Evolutionary conservation across 345 rosid species (phyloP), one percentile per base, ranked within the genome.

Genomic region (Moringa oleifera): DNA sequence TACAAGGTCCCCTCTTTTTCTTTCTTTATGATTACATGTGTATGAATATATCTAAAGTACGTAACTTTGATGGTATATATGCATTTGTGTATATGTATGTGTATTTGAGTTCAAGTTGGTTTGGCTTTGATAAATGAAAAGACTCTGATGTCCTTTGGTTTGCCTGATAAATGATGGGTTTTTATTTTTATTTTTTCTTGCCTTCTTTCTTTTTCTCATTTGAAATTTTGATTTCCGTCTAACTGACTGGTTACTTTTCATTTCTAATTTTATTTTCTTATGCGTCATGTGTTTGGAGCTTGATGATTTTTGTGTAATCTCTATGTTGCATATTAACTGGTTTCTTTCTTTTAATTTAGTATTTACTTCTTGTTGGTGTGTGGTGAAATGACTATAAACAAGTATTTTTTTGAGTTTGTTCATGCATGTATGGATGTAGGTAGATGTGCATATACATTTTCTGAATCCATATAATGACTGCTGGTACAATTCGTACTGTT

Each of bases 1-100:
- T 89, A 79, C 79, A 94, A 94, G 96, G 97, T 87, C 66, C 62
- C 23, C 23, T 23, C 58, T 17, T 55, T 51, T 53, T 55, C 0
- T 55, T 17, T 25, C 28, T 41, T 16, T 41, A 1, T 41, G 1
- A 5, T 5, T 41, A 41, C 12, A 41, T 41, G 2, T 41, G 1
- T 41, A 41, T 41, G 17, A 7, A 41, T 41, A 16, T 15, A 4
- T 41, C n/a, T n/a, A n/a, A n/a, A n/a, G n/a, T n/a, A n/a, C n/a
- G n/a, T n/a, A n/a, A n/a, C n/a, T n/a, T n/a, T n/a, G n/a, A n/a
- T n/a, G n/a, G 13, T 41, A 11, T 41, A 41, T 41, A 7, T 41
- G 47, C 12, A 1, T 41, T 41, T 15, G 13, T 41, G 17, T 41
- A 41, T 41, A 7, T 41, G 47, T 41, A 11, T 41, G 12, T 11